phyloP scores from a whole-genome alignment of 495 filamentous ascomycete genomes.

The Friedmanniomyces simplex region DNA sequence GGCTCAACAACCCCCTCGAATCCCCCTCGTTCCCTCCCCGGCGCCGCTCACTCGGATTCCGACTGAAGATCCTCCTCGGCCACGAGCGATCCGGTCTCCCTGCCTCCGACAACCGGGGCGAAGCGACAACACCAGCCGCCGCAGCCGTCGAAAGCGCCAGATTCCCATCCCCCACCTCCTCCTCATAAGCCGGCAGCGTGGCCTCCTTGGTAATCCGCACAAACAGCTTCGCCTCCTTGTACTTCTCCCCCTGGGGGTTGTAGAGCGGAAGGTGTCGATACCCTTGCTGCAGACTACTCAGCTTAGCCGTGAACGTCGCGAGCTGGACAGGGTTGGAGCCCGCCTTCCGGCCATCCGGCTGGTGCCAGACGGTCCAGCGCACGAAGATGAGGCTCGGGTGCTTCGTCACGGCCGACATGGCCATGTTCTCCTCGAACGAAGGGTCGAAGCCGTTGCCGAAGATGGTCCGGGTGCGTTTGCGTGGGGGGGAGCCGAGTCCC shows the following conservation, averaged over 20 bases:
- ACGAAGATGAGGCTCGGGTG: constrained; percentile 91
- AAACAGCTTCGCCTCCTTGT: constrained; percentile 89
- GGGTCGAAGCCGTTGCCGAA: constrained; percentile 88
- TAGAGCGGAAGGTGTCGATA: constrained; percentile 94
- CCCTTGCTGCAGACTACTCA: constrained; percentile 81
- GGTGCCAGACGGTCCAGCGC: constrained; percentile 82
- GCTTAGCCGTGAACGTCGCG: constrained; percentile 85
- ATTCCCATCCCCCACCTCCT: neutral
- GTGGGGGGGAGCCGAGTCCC: constrained; percentile 65
- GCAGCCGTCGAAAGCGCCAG: neutral
- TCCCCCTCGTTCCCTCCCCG: neutral
- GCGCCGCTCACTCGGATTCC: constrained; percentile 10
- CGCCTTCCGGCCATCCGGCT: constrained; percentile 53
- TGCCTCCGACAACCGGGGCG: neutral
- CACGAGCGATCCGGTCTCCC: constrained; percentile 1
- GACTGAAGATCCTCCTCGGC: constrained; percentile 11
- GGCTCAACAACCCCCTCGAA: neutral
- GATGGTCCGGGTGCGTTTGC: constrained; percentile 65
- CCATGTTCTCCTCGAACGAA: constrained; percentile 63
- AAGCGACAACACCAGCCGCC: neutral
- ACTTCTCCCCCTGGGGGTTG: constrained; percentile 78
- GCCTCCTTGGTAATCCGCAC: constrained; percentile 63
- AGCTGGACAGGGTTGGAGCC: constrained; percentile 45
- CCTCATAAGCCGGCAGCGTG: constrained; percentile 5
- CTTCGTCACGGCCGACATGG: constrained; percentile 71